Evolutionary conservation across 2,329 filamentous ascomycete genomes (phyloP).

Genomic region (Neurospora sp.): DNA sequence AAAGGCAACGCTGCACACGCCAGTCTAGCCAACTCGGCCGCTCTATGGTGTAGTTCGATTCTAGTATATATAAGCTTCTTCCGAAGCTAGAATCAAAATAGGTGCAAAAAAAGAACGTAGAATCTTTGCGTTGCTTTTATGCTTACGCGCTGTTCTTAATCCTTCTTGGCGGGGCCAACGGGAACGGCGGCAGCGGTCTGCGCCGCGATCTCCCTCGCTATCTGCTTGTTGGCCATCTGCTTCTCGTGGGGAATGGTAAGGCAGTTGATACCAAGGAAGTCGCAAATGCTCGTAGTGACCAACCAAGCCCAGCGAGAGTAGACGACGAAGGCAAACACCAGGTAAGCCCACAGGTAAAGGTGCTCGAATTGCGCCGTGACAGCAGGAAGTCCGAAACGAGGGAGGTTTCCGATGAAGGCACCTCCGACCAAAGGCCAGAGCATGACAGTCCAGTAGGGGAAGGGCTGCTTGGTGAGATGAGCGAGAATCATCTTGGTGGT

Average conservation of each 20-base stretch:
- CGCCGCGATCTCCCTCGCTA: conserved; percentile 1
- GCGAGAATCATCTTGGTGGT: conserved; percentile 98
- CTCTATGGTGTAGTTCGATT: background rate
- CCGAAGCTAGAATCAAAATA: background rate
- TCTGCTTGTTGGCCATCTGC: conserved; percentile 40
- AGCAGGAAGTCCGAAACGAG: conserved; percentile 59
- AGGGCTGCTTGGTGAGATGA: conserved; percentile 84
- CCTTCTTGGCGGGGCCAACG: conserved; percentile 25
- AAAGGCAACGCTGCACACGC: background rate
- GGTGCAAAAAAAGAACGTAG: background rate
- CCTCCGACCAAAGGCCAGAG: conserved; percentile 78
- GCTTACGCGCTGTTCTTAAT: conserved; percentile 5
- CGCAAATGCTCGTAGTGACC: conserved; percentile 84
- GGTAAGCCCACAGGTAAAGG: conserved; percentile 74
- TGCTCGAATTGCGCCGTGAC: conserved; percentile 60
- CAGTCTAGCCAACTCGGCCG: background rate
- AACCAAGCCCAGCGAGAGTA: conserved; percentile 91
- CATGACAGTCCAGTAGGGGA: conserved; percentile 94
- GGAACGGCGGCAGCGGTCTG: background rate
- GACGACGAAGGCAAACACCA: conserved; percentile 70
- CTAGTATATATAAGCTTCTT: background rate
- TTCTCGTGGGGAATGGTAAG: conserved; percentile 68
- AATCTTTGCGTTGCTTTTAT: background rate
- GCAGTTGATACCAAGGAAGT: conserved; percentile 87
- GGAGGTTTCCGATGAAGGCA: conserved; percentile 73